These are phyloP conservation scores for Aureobasidium musti DNA, from an alignment of 2,329 filamentous ascomycete genomes.

Conservation along the genomic window DNA sequence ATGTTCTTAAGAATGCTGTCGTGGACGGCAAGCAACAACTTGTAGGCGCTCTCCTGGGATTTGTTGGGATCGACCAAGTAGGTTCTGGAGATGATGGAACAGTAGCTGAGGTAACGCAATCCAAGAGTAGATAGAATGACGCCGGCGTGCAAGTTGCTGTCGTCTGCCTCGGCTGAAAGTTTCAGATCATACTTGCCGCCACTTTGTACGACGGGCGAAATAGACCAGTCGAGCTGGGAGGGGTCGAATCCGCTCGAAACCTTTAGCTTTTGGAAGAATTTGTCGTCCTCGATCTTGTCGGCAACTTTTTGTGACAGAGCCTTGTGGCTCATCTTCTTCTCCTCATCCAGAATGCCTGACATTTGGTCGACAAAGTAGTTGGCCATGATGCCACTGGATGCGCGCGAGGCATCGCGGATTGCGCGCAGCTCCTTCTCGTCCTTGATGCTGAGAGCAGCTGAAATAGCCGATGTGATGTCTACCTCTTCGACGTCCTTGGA, in stretches of 20 bases:
- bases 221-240: conserved; percentile 88
- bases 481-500: conserved; percentile 86
- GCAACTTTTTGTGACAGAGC: conserved; percentile 83
- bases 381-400: conserved; percentile 91
- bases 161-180: conserved; percentile 74
- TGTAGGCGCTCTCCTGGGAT: conserved; percentile 91
- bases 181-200: conserved; percentile 93
- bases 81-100: conserved; percentile 86
- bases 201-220: conserved; percentile 88
- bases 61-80: conserved; percentile 98
- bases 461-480: conserved; percentile 80
- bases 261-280: conserved; percentile 88
- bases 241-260: conserved; percentile 85
- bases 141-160: conserved; percentile 79
- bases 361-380: conserved; percentile 98
- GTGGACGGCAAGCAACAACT: conserved; percentile 79
- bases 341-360: conserved; percentile 91
- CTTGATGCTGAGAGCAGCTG: conserved; percentile 85
- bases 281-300: conserved; percentile 86
- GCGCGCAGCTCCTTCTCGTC: conserved; percentile 92
- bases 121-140: conserved; percentile 93
- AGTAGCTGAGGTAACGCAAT: conserved; percentile 93
- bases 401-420: conserved; percentile 91
- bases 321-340: conserved; percentile 95
- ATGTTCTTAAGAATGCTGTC: conserved; percentile 89